Percentiles rank a stretch among this genome's conserved stretches.
These are phyloP conservation scores for Pichia eremophila DNA, from an alignment of 805 yeast species.

Conservation along the genomic window DNA sequence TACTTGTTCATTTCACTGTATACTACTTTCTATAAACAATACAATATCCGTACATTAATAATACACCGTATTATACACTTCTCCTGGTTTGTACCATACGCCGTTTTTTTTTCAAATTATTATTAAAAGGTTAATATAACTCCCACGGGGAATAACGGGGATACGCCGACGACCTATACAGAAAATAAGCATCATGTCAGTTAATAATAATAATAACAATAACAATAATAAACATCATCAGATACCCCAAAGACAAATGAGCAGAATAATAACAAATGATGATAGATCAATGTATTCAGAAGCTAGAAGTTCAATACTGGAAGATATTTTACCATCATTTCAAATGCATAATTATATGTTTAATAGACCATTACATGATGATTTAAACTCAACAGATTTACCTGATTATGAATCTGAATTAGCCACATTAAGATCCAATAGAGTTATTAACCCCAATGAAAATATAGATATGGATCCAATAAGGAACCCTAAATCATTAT, in stretches of 20 bases:
- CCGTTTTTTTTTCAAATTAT: too few relatives aligned
- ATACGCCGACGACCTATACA: too few relatives aligned
- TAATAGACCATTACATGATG: constrained; percentile 12
- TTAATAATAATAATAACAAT: not conserved
- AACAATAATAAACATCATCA: not conserved
- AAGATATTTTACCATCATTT: constrained; percentile 57
- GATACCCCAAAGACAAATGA: not conserved
- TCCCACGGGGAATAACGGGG: too few relatives aligned
- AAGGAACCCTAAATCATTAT: constrained; percentile 12
- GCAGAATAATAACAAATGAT: too few relatives aligned
- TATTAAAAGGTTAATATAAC: too few relatives aligned
- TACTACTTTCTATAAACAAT: too few relatives aligned
- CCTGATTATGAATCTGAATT: constrained; percentile 14
- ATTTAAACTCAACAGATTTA: constrained; percentile 1
- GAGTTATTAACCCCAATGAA: not conserved
- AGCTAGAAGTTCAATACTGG: constrained; percentile 1
- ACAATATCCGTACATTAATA: too few relatives aligned
- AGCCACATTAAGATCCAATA: not conserved
- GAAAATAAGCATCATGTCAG: too few relatives aligned
- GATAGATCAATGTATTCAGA: not conserved
- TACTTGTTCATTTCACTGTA: too few relatives aligned
- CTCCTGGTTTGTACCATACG: too few relatives aligned
- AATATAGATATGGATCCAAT: constrained; percentile 10
- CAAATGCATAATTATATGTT: constrained; percentile 47
- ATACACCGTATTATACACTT: too few relatives aligned